These are phyloP conservation scores for Aureobasidium sp. DNA, from an alignment of 2,329 filamentous ascomycete species.

Conservation along the genomic window DNA sequence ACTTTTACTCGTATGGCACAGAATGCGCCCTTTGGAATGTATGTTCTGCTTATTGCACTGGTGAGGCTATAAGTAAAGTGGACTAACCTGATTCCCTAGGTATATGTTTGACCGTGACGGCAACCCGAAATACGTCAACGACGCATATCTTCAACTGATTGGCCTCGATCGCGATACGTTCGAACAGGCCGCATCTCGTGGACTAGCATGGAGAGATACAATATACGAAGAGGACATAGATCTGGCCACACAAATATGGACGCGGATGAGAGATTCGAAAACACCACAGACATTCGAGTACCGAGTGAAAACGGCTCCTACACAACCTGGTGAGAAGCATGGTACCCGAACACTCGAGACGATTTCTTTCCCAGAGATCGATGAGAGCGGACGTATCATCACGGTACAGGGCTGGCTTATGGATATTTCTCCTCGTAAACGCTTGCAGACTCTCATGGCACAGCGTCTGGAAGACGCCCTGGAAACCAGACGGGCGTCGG, in stretches of 20 bases:
- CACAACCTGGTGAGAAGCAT: slow-evolving; percentile 18
- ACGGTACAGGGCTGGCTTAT: slow-evolving; percentile 29
- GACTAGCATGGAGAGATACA: slow-evolving; percentile 26
- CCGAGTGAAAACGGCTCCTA: slow-evolving; percentile 31
- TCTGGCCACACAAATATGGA: slow-evolving; percentile 27
- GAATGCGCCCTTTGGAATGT: slow-evolving; percentile 35
- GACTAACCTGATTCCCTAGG: not conserved
- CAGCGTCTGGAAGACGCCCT: slow-evolving; percentile 30
- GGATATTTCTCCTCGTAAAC: slow-evolving; percentile 30
- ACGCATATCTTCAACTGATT: slow-evolving; percentile 34
- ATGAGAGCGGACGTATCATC: slow-evolving; percentile 23
- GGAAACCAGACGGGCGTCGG: slow-evolving; percentile 30
- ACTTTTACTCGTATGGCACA: slow-evolving; percentile 37
- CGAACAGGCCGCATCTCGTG: slow-evolving; percentile 11
- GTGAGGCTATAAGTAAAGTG: not conserved
- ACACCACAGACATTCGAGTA: slow-evolving; percentile 32
- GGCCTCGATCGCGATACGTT: slow-evolving; percentile 21
- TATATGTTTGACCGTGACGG: slow-evolving; percentile 23
- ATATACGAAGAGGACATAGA: slow-evolving; percentile 27
- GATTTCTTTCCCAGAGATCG: slow-evolving; percentile 28
- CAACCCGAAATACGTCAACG: slow-evolving; percentile 34
- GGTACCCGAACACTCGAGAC: slow-evolving; percentile 24
- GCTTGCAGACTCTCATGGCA: slow-evolving; percentile 24
- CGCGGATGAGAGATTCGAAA: slow-evolving; percentile 27
- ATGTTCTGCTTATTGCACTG: slow-evolving; percentile 23